These are phyloP conservation scores for Yarrowia alimentaria DNA, from an alignment of 805 yeast species.

Conservation along the genomic window DNA sequence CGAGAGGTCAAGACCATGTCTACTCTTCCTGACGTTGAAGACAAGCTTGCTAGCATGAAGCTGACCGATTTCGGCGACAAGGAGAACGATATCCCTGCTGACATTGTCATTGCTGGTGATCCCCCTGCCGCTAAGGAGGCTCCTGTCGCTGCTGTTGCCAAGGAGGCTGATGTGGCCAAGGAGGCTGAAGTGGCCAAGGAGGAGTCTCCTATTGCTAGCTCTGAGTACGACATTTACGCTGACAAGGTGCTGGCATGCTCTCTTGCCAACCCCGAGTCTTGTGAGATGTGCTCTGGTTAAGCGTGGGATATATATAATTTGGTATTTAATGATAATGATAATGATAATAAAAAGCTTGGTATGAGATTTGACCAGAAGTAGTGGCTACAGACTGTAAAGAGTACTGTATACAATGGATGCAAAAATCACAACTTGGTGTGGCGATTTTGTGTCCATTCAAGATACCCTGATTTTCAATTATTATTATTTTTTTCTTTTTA, in stretches of 20 bases:
- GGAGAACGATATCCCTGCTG: conserved; percentile 3
- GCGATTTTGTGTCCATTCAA: too few relatives aligned
- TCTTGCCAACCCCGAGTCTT: conserved; percentile 92
- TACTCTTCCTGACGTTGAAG: conserved; percentile 9
- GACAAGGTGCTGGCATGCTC: conserved; percentile 96
- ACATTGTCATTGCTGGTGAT: not conserved
- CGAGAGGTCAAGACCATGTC: conserved; percentile 24
- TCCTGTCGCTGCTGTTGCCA: not conserved
- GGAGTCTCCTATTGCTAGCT: conserved; percentile 43
- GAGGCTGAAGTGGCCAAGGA: conserved; percentile 44
- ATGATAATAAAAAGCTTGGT: conserved; percentile 5
- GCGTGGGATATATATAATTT: conserved; percentile 16
- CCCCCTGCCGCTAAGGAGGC: conserved; percentile 4
- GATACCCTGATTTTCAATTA: too few relatives aligned
- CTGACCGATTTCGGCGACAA: conserved; percentile 7
- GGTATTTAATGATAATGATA: conserved; percentile 27
- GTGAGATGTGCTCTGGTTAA: conserved; percentile 98
- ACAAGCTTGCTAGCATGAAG: conserved; percentile 14
- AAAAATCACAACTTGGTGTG: too few relatives aligned
- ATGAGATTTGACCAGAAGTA: not conserved
- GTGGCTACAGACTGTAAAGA: not conserved
- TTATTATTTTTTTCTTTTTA: too few relatives aligned
- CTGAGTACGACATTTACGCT: conserved; percentile 72
- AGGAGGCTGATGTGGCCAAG: conserved; percentile 23
- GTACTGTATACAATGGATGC: not conserved